Evolutionary conservation across 306 rosid species (phyloP), one percentile per base, ranked within the genome.

Genomic region (Potentilla sterilis): DNA sequence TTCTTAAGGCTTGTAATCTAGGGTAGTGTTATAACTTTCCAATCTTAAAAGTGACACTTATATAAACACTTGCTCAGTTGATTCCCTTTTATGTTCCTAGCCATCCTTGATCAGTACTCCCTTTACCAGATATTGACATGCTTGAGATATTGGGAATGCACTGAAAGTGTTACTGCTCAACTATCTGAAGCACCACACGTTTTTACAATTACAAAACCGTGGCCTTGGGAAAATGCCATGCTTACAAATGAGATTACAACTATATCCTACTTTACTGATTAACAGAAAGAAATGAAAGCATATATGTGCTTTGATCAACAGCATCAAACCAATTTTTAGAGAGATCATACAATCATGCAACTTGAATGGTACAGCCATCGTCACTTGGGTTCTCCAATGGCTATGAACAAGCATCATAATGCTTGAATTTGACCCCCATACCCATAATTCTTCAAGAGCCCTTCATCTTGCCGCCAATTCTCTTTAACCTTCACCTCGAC

Each of bases 391-490:
- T 70, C 22, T 34, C 21, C 42, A 21, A 55, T 16, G 34, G 74
- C 22, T 34, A 46, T 9, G 18, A 3, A 37, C 70, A 21, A 40
- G 62, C 24, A 64, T 89, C 71, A 92, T 68, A 83, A 44, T 62
- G 91, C 87, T 71, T 81, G 85, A 75, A 92, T 95, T 74, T 88
- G 86, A 46, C 97, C 97, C 46, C 96, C 97, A 79, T 90, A 95
- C 70, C 99, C 99, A 38, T 86, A 90, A 74, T 90, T 35, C 75
- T 92, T 92, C 70, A 95, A 87, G 16, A 92, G 89, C 54, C 89
- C 89, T 78, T 92, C 99, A 24, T 95, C 97, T 88, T 92, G 96
- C 77, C 96, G 86, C 97, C 99, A 92, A 75, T 90, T 90, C 81
- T 92, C 99, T 83, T 51, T 95, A 79, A 95, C 88, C 81, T 95